Evolutionary conservation across 495 filamentous ascomycete genomes (phyloP), one percentile per base, ranked within the genome.

Genomic region (Sphaerosporella brunnea): DNA sequence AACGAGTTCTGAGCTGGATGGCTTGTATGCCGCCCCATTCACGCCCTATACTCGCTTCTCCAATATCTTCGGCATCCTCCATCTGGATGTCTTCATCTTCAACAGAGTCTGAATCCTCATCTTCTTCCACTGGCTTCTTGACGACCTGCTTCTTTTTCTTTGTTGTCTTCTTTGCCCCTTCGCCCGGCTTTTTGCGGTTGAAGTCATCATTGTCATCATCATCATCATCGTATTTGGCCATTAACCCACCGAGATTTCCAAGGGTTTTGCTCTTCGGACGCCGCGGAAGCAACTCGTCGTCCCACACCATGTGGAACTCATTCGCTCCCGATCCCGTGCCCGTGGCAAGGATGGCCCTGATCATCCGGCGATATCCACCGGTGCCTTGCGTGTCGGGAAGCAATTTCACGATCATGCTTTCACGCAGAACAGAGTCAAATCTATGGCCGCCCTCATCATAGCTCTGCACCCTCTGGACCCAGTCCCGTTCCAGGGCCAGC

Each of bases 401-500:
- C 55, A 77, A 78, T 30, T 64, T 67, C 46, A 72, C 65, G 3
- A 82, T 65, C 45, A 86, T 58, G 16, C 52, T 58, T 13, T 51
- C 56, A 45, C 57, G 49, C n/a, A 59, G 51, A 2, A 47, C 53
- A n/a, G 52, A 54, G 24, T 56, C 62, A 20, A 64, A 63, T 18
- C 26, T 43, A 13, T 25, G 9, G 7, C 23, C 53, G 5, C 64
- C 67, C 39, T 68, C 66, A 0, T 63, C 60, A 37, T 69, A 69
- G 5, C 66, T 66, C 16, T 62, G 55, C 41, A 69, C 53, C 65
- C 85, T 66, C 39, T 78, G 73, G 2, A 66, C 60, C 70, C 82
- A 82, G 56, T 97, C 90, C 36, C 68, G 68, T 54, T 90, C 75
- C 0, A 95, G 56, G 15, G 82, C 71, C 28, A 83, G 74, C 15